Base-by-base conservation (phyloP, 2,329 filamentous ascomycete species). In the Furcasterigmium furcatum region DNA sequence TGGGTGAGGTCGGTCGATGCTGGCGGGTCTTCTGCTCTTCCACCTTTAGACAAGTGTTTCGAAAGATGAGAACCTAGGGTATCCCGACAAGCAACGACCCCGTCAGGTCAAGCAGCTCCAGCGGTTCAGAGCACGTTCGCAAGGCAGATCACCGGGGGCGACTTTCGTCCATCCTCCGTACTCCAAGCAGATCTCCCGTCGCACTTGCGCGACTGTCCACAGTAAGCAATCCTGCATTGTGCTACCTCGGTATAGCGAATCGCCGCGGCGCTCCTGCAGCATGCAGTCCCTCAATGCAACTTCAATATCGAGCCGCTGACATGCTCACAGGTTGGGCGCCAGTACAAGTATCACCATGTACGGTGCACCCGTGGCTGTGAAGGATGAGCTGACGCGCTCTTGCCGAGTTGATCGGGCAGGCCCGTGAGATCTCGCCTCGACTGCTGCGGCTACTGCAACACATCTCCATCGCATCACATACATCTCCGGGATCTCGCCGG, bases 121-220 rank as follows among this genome's bases (percentile, higher is more conserved):
- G n/a, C n/a, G n/a, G 30, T 13, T 13, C 30, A 13, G 30, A 27
- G 24, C 7, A n/a, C 7, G 24, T 12, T 27, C 24, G 9, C 8
- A 16, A 36, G 34, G 34, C 34, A 5, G n/a, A 18, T 27, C 24
- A 27, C 18, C 34, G 19, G 34, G 34, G 34, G 19, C 19, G 34
- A 36, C 19, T 36, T 14, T 18, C 34, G n/a, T 18, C 34, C n/a
- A 19, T 18, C 16, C 19, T 18, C n/a, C 34, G 34, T 16, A 29
- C 25, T 13, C 39, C 24, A 18, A 41, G 25, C 39, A 41, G 39
- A 41, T 30, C 39, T 41, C 39, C 39, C 39, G 39, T 42, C 16
- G 40, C 16, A 42, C 29, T 18, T 36, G 34, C 24, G 12, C 24
- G 7, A 27, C 24, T 27, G 24, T 12, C 24, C 24, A 27, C 24